Conservation (phyloP, 163 green algal species). For the Trebouxia gelatinosa region DNA sequence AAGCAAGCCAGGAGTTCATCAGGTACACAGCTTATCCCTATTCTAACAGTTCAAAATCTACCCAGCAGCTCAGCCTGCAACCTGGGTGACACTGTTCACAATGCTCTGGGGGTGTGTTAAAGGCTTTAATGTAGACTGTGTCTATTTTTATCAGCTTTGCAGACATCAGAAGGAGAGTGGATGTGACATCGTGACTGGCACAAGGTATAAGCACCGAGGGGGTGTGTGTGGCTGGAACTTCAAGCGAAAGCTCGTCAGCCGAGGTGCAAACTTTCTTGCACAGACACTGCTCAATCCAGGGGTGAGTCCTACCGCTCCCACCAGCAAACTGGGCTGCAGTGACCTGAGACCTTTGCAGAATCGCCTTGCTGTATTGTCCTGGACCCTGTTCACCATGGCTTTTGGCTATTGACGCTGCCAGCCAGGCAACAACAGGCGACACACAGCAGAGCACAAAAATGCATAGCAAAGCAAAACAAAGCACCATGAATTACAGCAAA, state of each 20-base stretch:
- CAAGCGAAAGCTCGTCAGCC: slow-evolving; percentile 84
- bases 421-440: background rate
- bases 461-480: background rate
- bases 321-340: background rate
- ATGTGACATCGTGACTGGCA: slow-evolving; percentile 90
- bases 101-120: no score
- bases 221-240: slow-evolving; percentile 92
- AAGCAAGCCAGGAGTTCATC: slow-evolving; percentile 81
- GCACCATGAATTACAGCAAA: no score
- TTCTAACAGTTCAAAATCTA: no score
- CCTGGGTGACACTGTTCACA: no score
- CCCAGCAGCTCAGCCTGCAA: no score
- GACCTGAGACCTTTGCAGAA: background rate
- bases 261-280: slow-evolving; percentile 90
- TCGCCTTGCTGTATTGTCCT: background rate
- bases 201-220: slow-evolving; percentile 76
- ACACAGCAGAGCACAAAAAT: no score
- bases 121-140: background rate
- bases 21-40: no score
- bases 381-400: background rate
- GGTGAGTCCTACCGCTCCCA: slow-evolving; percentile 15
- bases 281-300: slow-evolving; percentile 75
- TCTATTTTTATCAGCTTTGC: background rate
- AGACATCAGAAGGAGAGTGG: slow-evolving; percentile 66
- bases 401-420: background rate